Percentiles rank a stretch among this genome's conserved stretches.
phyloP scores from a whole-genome alignment of 2,329 filamentous ascomycete genomes.

The Fusarium sublunatum region DNA sequence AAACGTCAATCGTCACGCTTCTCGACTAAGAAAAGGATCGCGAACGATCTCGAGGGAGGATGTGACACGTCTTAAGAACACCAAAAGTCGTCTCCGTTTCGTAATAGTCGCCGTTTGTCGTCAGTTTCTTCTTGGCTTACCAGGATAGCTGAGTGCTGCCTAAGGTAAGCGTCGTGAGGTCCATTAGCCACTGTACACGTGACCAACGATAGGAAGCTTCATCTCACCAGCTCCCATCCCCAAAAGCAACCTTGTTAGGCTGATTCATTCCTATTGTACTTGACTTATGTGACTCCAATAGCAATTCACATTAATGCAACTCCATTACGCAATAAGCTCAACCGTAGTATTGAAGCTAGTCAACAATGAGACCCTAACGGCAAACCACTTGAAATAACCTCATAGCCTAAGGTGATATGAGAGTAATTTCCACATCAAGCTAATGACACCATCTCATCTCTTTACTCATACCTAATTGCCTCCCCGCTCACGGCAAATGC shows the following conservation, averaged over 20 bases:
- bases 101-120: slow-evolving; percentile 26
- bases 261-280: slow-evolving; percentile 1
- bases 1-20: slow-evolving; percentile 32
- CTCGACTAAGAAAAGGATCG: neutral
- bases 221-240: slow-evolving; percentile 4
- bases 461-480: slow-evolving; percentile 19
- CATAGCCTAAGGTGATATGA: neutral
- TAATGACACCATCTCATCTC: neutral
- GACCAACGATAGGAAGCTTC: slow-evolving; percentile 12
- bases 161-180: slow-evolving; percentile 43
- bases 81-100: slow-evolving; percentile 16
- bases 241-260: neutral
- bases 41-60: neutral
- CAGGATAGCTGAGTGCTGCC: slow-evolving; percentile 42
- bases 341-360: neutral
- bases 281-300: neutral
- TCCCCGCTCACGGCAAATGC: slow-evolving; percentile 28
- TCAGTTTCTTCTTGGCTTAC: slow-evolving; percentile 40
- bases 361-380: slow-evolving; percentile 2
- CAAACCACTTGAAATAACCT: neutral
- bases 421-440: neutral
- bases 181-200: slow-evolving; percentile 32
- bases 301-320: neutral
- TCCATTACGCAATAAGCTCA: neutral
- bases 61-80: slow-evolving; percentile 16